Evolutionary conservation across 371 early-diverging fungal species (phyloP), one percentile per base, ranked within the genome.

Genomic region (Rhizopus sp.): DNA sequence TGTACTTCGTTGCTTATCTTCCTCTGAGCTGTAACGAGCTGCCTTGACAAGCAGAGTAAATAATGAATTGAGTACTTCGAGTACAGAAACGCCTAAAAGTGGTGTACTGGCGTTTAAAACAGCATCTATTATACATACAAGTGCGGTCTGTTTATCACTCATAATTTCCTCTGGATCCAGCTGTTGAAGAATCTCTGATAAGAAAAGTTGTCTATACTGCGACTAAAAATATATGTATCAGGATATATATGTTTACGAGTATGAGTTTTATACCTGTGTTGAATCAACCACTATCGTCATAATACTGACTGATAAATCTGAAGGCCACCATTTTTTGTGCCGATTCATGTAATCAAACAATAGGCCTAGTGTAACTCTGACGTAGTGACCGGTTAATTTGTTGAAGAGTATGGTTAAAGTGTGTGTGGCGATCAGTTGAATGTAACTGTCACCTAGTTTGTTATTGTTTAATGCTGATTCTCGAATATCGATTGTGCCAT

Each of bases 61-160:
- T 2, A 95, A 72, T 4, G 88, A 82, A 48, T 91, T 89, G 46
- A 94, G 69, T 0, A 93, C 85, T 68, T 95, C 96, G 54, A 93
- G 73, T 0, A 90, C 87, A 1, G 94, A 91, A 35, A 95, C 77
- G 23, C 94, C 93, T 8, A 86, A 85, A 37, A 90, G 67, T 4
- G 83, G 80, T 38, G 76, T 67, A 17, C 79, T 73, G 5, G 79
- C 73, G 23, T 76, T 77, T 31, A 91, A 62, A 4, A 89, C 68
- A 1, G 78, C 70, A 15, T 81, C 78, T 8, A 90, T 60, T n/a
- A 82, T 73, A 3, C 72, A 66, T 6, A 88, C 70, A n/a, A 90
- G 63, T 0, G 84, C 77, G 5, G 77, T 78, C 39, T 80, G 78
- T 58, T 83, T 83, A 44, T 70, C 68, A 3, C 68, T 63, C 13